Conservation (phyloP, 768 basidiomycete species). For the Clavaria fumosa region DNA sequence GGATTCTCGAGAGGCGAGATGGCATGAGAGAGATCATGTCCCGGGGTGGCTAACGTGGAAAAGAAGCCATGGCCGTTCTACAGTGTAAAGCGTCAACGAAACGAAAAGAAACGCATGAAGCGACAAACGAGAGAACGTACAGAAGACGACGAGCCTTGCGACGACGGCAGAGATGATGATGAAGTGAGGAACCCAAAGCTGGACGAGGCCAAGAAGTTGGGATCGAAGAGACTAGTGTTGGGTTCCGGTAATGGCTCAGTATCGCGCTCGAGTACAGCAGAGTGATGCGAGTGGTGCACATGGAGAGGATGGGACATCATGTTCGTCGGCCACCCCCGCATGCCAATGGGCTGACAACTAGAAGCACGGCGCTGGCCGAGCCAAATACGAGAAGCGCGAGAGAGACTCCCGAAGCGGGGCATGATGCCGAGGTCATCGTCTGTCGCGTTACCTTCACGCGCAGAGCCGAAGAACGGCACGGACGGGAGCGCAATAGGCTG, state of each 20-base stretch:
- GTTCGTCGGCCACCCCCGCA: conserved; percentile 22
- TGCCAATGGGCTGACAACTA: conserved; percentile 27
- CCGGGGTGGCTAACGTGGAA: conserved; percentile 13
- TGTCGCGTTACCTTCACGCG: too few relatives aligned
- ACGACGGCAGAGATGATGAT: conserved; percentile 4
- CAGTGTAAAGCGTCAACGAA: conserved; percentile 7
- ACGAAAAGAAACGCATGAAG: not conserved
- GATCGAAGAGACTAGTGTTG: conserved; percentile 33
- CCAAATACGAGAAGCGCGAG: conserved; percentile 25
- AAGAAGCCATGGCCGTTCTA: conserved; percentile 14
- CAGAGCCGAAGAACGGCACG: conserved; percentile 30
- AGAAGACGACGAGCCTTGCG: conserved; percentile 5
- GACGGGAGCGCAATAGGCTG: conserved; percentile 28
- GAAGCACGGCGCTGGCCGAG: conserved; percentile 36
- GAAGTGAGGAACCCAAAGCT: conserved; percentile 16
- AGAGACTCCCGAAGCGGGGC: conserved; percentile 29
- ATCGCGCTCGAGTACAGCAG: conserved; percentile 25
- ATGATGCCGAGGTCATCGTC: conserved; percentile 24
- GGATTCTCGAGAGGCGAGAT: conserved; percentile 16
- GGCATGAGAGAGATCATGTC: conserved; percentile 7
- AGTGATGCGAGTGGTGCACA: too few relatives aligned
- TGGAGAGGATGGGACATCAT: too few relatives aligned
- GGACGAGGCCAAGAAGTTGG: conserved; percentile 19
- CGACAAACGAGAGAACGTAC: not conserved
- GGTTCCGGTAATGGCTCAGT: conserved; percentile 33